Evolutionary conservation across 2,329 filamentous ascomycete genomes (phyloP).

Genomic region (Penicillium sp.): DNA sequence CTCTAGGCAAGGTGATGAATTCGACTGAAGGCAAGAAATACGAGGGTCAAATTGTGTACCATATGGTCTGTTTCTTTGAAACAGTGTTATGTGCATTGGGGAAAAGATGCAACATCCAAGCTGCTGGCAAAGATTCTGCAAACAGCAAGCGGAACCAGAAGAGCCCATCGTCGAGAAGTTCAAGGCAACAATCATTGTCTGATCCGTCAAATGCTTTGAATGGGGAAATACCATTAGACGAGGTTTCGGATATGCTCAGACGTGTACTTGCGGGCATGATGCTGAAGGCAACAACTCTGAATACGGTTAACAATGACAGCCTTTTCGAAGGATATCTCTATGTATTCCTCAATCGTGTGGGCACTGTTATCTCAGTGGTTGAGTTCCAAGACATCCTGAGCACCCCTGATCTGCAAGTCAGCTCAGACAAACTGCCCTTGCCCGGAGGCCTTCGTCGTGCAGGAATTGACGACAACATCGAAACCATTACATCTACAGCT

Average conservation of each 20-base stretch:
- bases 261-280: slow-evolving; percentile 29
- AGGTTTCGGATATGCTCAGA: slow-evolving; percentile 20
- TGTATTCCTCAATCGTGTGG: slow-evolving; percentile 35
- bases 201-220: background rate
- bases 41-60: slow-evolving; percentile 28
- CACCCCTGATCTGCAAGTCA: slow-evolving; percentile 22
- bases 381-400: slow-evolving; percentile 34
- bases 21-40: slow-evolving; percentile 14
- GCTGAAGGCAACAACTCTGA: slow-evolving; percentile 23
- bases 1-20: slow-evolving; percentile 24
- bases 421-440: slow-evolving; percentile 23
- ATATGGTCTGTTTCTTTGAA: slow-evolving; percentile 33
- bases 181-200: background rate
- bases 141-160: background rate
- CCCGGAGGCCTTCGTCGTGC: slow-evolving; percentile 26
- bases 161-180: slow-evolving; percentile 6
- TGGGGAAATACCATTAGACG: slow-evolving; percentile 13
- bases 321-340: slow-evolving; percentile 40
- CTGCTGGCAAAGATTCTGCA: slow-evolving; percentile 1
- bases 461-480: slow-evolving; percentile 16
- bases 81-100: slow-evolving; percentile 24
- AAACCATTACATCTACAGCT: slow-evolving; percentile 21
- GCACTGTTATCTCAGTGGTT: slow-evolving; percentile 36
- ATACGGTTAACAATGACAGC: slow-evolving; percentile 27
- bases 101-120: slow-evolving; percentile 21